Percentiles rank a stretch among this genome's conserved stretches.
These are phyloP conservation scores for Rhodotorula sp. DNA, from an alignment of 1,284 basidiomycete species.

Conservation along the genomic window DNA sequence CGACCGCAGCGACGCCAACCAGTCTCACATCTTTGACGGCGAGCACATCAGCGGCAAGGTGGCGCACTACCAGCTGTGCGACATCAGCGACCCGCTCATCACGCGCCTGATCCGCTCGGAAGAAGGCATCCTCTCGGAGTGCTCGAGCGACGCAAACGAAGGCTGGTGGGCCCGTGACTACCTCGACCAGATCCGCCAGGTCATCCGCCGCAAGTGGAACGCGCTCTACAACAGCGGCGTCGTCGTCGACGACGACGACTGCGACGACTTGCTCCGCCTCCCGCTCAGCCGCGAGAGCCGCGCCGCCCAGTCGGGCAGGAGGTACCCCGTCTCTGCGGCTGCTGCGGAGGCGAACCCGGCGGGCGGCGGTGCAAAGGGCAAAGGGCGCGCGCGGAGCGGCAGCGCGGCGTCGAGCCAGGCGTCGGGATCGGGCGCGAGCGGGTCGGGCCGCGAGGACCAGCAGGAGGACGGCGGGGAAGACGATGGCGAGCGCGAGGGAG, in stretches of 20 bases:
- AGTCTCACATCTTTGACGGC: slow-evolving; percentile 87
- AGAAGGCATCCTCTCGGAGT: slow-evolving; percentile 26
- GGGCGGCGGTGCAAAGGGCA: not conserved
- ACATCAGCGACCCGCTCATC: slow-evolving; percentile 81
- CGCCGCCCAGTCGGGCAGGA: not conserved
- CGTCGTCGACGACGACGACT: slow-evolving; percentile 68
- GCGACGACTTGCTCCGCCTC: slow-evolving; percentile 60
- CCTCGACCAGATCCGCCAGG: slow-evolving; percentile 75
- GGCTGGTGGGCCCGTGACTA: slow-evolving; percentile 79
- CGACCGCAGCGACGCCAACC: not conserved
- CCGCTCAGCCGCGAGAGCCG: slow-evolving; percentile 10
- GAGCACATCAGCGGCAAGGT: slow-evolving; percentile 72
- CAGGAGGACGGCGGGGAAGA: not conserved
- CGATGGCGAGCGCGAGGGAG: not conserved
- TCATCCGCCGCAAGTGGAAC: slow-evolving; percentile 82
- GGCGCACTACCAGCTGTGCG: slow-evolving; percentile 89
- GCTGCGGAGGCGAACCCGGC: not conserved
- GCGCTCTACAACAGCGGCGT: slow-evolving; percentile 59
- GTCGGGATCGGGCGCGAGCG: not conserved
- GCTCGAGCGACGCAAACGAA: slow-evolving; percentile 64
- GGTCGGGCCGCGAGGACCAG: too few relatives aligned
- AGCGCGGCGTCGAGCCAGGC: not conserved
- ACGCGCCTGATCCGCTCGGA: slow-evolving; percentile 70
- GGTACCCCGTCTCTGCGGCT: not conserved
- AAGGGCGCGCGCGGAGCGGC: not conserved